Base-by-base conservation (phyloP, 2,329 filamentous ascomycete genomes). In the Mariannaea sp. region DNA sequence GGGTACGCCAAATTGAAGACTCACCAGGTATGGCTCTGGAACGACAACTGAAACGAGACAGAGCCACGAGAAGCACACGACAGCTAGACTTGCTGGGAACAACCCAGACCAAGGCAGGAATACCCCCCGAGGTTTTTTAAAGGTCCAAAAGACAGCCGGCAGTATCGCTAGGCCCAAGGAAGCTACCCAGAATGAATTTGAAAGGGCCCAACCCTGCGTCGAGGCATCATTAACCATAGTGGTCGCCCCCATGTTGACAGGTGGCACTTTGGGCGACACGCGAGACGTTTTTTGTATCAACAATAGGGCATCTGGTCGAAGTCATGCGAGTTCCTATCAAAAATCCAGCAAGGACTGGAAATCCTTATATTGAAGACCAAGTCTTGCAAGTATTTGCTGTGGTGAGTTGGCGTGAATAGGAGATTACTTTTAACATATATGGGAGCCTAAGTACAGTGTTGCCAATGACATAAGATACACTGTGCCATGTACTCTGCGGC, bases 1-100 rank as follows among this genome's bases (percentile, higher is more conserved):
- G 16, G 9, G 5, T 3, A 10, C 9, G 5, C 4, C 3, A n/a
- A 12, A 12, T 22, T 17, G 8, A 12, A 22, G 6, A 55, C 73
- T 55, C 47, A 83, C 81, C 26, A 85, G 69, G 58, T 85, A 85
- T 0, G 82, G 81, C 50, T 81, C 75, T 3, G 80, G 77, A 16
- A 80, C 79, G 16, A 66, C 44, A 9, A 44, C 51, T 4, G 69
- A 70, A 29, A 72, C 64, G 2, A 59, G 26, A 39, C 53, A 57
- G 8, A 62, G 24, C 65, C 61, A 67, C 19, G 46, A 53, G 16
- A 67, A 55, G 40, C 60, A 62, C 10, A 60, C 45, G 1, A 50
- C 49, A 12, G 47, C 47, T 12, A 70, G 57, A 5, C 20, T 51
- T 4, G 55, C 27, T 0, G 63, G 61, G 6, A 70, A 52, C 1